Percentiles rank a stretch among this genome's conserved stretches.
Evolutionary conservation across 805 yeast species (phyloP).

Genomic region (Cephaloascus fragrans): DNA sequence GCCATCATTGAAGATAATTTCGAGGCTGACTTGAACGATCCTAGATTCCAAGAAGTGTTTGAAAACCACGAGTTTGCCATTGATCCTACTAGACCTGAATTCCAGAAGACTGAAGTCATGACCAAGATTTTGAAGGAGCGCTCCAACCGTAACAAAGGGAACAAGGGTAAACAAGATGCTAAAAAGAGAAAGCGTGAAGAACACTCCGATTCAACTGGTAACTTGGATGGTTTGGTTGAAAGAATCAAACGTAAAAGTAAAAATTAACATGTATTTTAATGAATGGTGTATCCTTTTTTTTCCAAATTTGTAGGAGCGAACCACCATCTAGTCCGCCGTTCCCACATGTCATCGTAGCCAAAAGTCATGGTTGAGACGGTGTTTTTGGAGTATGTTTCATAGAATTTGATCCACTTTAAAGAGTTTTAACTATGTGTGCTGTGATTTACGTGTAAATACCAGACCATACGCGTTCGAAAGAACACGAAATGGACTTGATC

Average conservation of each 20-base stretch:
- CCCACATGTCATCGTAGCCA: no score
- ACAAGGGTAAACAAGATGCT: conserved; percentile 5
- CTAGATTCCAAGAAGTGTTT: conserved; percentile 76
- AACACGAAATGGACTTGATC: no score
- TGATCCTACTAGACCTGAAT: conserved; percentile 89
- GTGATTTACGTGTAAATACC: no score
- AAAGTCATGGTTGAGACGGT: no score
- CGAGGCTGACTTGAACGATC: conserved; percentile 67
- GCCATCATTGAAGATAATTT: conserved; percentile 41
- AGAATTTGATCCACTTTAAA: no score
- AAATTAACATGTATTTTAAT: neutral
- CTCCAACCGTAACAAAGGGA: conserved; percentile 12
- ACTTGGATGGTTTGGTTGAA: neutral
- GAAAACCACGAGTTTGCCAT: conserved; percentile 87
- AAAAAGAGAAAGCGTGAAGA: neutral
- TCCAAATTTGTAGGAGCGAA: no score
- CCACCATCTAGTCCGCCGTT: no score
- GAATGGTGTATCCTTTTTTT: no score
- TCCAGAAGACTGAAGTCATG: conserved; percentile 82
- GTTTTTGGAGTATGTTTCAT: no score
- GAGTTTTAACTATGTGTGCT: no score
- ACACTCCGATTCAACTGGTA: neutral
- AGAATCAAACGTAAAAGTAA: neutral
- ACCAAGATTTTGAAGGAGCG: conserved; percentile 68
- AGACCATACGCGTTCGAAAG: no score